Conservation (phyloP, 441 rosid species). For the Aleurites moluccanus region DNA sequence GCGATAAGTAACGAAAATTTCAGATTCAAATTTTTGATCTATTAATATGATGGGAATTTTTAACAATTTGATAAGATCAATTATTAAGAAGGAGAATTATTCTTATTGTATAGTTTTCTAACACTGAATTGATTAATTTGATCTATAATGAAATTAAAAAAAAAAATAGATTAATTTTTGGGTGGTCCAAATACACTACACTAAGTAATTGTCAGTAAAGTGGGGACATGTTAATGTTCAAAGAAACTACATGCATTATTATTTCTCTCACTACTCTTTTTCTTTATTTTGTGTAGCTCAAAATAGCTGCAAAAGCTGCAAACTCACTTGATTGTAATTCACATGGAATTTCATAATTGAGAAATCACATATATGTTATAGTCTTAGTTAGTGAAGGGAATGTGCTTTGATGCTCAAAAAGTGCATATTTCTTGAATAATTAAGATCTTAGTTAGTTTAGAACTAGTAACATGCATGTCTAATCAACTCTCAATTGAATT, state of each 20-base stretch:
- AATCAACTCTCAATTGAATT: not conserved
- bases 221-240: constrained; percentile 18
- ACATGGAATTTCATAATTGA: constrained; percentile 40
- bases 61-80: no score
- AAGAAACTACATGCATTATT: constrained; percentile 19
- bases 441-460: not conserved
- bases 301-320: constrained; percentile 30
- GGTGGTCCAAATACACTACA: constrained; percentile 6
- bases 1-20: no score
- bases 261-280: constrained; percentile 3
- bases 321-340: constrained; percentile 24
- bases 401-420: constrained; percentile 14
- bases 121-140: no score
- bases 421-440: not conserved
- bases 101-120: no score
- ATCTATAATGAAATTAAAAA: no score
- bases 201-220: not conserved
- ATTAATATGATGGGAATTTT: no score
- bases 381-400: constrained; percentile 14
- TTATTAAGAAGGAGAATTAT: no score
- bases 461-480: no score
- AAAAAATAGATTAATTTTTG: not conserved
- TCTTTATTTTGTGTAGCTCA: not conserved
- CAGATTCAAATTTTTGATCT: no score
- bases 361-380: constrained; percentile 26